Base-by-base conservation (phyloP, 2,329 filamentous ascomycete species). In the Aureobasidium musti region DNA sequence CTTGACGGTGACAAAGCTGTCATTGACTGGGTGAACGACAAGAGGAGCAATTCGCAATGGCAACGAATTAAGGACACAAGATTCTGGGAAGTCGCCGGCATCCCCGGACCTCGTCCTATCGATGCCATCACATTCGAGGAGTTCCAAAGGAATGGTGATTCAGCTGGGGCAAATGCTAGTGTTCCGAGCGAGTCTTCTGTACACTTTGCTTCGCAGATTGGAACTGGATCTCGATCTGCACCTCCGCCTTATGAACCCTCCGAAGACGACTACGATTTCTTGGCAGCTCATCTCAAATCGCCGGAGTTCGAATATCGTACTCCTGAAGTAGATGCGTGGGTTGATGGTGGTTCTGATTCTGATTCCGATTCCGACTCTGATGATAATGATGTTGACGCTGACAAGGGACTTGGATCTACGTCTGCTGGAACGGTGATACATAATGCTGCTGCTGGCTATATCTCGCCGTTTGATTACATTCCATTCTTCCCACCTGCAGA, bases 21-120 rank as follows among this genome's bases (percentile, higher is more conserved):
- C 11, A 61, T 61, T n/a, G 57, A 61, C 14, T 61, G 57, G 57
- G 49, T 26, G 19, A 61, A 47, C 3, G 57, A 61, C 41, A 61
- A 37, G 56, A 47, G 41, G 26, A 23, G 28, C 2, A 8, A 19
- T 19, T 13, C 7, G 2, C 57, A 61, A 26, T 61, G 57, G 57
- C 26, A 21, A 37, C 41, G 23, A 14, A 5, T 47, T 3, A 5
- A 23, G n/a, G 23, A 61, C 19, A 49, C 57, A 30, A 61, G 10
- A 8, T 61, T 61, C 41, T 49, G 41, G 57, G 57, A 49, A 19
- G 17, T 35, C 10, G 57, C 57, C 10, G 43, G 54, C 14, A 30
- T 59, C 11, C 54, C 54, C 13, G 37, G 37, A 45, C 54, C 54
- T 30, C 23, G 35, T 3, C 6, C 11, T 3, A 19, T 2, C 7